Evolutionary conservation across 2,329 filamentous ascomycete species (phyloP), one percentile per base, ranked within the genome.

Genomic region (Xylariaceae sp.): DNA sequence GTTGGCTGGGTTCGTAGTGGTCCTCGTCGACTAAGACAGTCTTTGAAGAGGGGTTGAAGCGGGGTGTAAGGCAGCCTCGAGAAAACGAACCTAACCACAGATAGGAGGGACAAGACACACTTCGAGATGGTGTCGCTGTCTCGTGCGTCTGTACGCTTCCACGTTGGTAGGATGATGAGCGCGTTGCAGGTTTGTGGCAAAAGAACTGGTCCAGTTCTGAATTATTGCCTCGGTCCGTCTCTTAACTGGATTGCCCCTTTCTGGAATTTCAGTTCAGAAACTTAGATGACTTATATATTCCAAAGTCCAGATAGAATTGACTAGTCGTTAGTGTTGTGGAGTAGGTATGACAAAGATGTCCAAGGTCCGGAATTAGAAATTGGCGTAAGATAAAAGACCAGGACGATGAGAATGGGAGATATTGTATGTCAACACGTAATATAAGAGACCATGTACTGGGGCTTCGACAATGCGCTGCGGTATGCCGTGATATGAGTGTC

Each of bases 401-500:
- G 29, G 6, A 29, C 11, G 26, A 43, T 31, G 52, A 0, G 23
- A 36, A 33, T 3, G 34, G 24, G 21, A 21, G 44, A 23, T 28
- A 21, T 40, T 34, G 24, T 7, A 36, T 17, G 40, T 28, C 34
- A 29, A 52, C 16, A n/a, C 14, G 48, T 41, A 51, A 28, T 46
- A 57, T 29, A 44, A 47, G 24, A 33, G 21, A 43, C 19, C 7
- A 40, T 24, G 31, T 16, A 19, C 17, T 19, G 28, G 53, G 31
- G 24, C 14, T 37, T 45, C 34, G 36, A 55, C 39, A 36, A 53
- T 52, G 45, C 39, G 34, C 16, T 44, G 46, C 29, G 28, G 46
- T 59, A 65, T 69, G 61, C 60, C 60, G 62, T 66, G 65, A 60
- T 65, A 58, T 61, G 54, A 52, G 54, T 49, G 56, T 63, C 64